Evolutionary conservation across 192 early-diverging fungal species (phyloP).

Genomic region (Oehlia diaphana): DNA sequence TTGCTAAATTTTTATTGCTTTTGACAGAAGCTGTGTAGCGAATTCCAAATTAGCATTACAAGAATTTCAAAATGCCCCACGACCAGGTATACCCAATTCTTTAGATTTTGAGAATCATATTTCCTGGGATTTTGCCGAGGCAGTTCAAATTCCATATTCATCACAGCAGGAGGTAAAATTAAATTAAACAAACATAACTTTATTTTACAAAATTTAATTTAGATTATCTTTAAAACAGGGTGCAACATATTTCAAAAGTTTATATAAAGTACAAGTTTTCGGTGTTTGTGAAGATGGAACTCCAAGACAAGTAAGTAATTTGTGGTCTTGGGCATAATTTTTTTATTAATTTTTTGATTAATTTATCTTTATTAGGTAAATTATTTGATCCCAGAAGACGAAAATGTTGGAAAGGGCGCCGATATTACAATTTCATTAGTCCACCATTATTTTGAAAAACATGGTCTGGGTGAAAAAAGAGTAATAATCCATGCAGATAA

Average conservation of each 20-base stretch:
- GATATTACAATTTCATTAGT: not conserved
- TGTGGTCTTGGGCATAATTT: not conserved
- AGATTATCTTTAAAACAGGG: not conserved
- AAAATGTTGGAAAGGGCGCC: not conserved
- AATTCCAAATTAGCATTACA: not conserved
- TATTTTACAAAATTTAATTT: no score
- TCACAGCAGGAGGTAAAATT: not conserved
- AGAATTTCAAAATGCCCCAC: not conserved
- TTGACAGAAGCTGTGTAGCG: not conserved
- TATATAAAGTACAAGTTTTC: not conserved
- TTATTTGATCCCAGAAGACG: not conserved
- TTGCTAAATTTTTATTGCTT: not conserved
- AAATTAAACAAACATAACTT: no score
- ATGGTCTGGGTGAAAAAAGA: not conserved
- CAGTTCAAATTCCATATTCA: not conserved
- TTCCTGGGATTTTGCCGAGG: not conserved
- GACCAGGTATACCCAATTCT: not conserved
- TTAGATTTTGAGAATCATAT: not conserved
- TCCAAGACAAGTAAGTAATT: not conserved
- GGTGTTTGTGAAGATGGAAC: not conserved
- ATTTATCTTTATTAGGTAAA: not conserved
- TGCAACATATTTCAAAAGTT: not conserved
- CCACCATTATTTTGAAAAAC: not conserved
- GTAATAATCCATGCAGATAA: not conserved
- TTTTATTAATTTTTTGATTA: not conserved